These are phyloP conservation scores for Penicillium brasilianum DNA, from an alignment of 2,329 filamentous ascomycete genomes.

Conservation along the genomic window DNA sequence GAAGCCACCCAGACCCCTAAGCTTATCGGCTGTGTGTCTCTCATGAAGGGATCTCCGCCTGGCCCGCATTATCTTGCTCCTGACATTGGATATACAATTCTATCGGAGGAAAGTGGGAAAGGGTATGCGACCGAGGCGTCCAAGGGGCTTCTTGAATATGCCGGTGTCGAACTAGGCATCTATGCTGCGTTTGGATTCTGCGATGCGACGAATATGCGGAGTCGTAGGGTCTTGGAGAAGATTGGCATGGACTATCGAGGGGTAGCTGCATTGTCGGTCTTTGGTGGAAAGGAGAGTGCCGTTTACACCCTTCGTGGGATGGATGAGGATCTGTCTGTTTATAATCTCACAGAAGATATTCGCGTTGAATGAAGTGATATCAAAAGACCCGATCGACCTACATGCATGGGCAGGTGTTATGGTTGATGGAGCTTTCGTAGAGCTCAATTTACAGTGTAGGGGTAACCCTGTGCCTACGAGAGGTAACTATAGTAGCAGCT, in stretches of 20 bases:
- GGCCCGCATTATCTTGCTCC: slow-evolving; percentile 23
- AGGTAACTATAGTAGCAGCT: too few relatives aligned
- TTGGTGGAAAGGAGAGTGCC: slow-evolving; percentile 24
- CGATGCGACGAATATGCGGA: slow-evolving; percentile 21
- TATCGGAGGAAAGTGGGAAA: slow-evolving; percentile 32
- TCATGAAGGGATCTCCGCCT: slow-evolving; percentile 26
- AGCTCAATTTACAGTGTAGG: not conserved
- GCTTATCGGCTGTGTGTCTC: slow-evolving; percentile 26
- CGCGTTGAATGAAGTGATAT: not conserved
- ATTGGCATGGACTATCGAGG: slow-evolving; percentile 31
- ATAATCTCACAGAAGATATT: slow-evolving; percentile 12
- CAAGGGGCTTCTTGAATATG: slow-evolving; percentile 26
- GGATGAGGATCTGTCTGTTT: slow-evolving; percentile 25
- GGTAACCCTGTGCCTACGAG: too few relatives aligned
- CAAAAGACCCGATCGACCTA: too few relatives aligned
- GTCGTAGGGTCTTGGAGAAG: slow-evolving; percentile 31
- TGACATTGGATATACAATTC: slow-evolving; percentile 33
- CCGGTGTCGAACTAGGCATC: slow-evolving; percentile 20
- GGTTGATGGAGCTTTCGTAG: not conserved
- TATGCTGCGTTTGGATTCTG: slow-evolving; percentile 31
- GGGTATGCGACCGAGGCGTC: slow-evolving; percentile 36
- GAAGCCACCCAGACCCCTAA: not conserved
- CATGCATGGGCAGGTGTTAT: not conserved
- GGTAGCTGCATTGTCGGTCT: slow-evolving; percentile 19
- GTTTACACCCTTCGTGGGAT: slow-evolving; percentile 26